Evolutionary conservation across 345 rosid species (phyloP), one percentile per base, ranked within the genome.

Genomic region (Heritiera littoralis): DNA sequence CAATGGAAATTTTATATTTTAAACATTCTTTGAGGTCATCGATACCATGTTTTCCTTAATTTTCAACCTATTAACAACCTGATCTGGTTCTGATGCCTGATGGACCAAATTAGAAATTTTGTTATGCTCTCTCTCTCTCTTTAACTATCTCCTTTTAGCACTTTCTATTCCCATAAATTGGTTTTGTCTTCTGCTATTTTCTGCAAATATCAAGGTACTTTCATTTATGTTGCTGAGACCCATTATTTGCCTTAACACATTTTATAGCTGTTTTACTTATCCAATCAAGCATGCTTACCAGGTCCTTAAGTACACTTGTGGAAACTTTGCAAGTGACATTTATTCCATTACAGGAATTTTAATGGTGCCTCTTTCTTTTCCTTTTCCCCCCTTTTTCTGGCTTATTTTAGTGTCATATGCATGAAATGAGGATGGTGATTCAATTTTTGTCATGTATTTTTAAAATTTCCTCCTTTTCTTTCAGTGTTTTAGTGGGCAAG

Each of bases 401-500:
- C 58, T 49, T 48, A 23, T 70, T 28, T 48, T 13, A 51, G n/a
- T 3, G 13, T 30, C 59, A 49, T 30, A 49, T 28, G n/a, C 38
- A 49, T 70, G 43, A 70, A 13, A 14, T 32, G 40, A 14, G 59
- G 59, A 70, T 49, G 59, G 17, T 69, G 59, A 8, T 51, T 58
- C 49, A 59, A 49, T 14, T 14, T 49, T 70, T 49, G 18, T 28
- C 1, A 10, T 30, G 49, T 4, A 23, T 69, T 51, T 70, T 48
- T 1, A 54, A 60, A 32, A 64, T n/a, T 72, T 40, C 30, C 23
- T 74, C 35, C 0, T 65, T 30, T 59, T 61, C 32, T 58, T 76
- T 1, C 84, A 92, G 93, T 87, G 89, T 81, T 80, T 79, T 43
- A 64, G 86, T 66, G 83, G 89, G 74, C 85, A 85, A 67, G 82